phyloP scores from a whole-genome alignment of 805 yeast species.

The Pichia membranifaciens region DNA sequence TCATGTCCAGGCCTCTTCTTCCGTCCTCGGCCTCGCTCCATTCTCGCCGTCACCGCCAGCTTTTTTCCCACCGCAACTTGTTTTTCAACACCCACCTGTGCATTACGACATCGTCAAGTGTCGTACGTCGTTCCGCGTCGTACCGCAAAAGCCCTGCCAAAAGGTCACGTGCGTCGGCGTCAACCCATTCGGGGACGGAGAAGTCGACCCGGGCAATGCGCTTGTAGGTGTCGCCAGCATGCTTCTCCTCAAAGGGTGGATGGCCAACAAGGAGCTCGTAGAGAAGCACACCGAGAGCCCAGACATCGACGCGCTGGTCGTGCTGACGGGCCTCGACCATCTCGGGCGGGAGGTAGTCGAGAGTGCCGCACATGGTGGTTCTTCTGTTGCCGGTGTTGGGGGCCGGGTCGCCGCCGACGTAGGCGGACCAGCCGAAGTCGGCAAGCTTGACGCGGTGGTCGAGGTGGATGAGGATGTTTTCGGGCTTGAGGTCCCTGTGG shows the following conservation, averaged over 20 bases:
- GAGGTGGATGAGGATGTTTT: conserved; percentile 74
- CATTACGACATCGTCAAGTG: conserved; percentile 50
- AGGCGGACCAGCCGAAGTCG: conserved; percentile 95
- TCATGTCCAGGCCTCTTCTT: not conserved
- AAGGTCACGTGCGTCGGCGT: conserved; percentile 71
- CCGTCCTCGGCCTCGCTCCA: not conserved
- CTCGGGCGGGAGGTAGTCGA: conserved; percentile 94
- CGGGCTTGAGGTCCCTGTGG: conserved; percentile 93
- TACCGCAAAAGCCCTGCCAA: conserved; percentile 58
- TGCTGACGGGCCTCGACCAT: conserved; percentile 82
- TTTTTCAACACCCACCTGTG: conserved; percentile 86
- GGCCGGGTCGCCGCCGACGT: conserved; percentile 26
- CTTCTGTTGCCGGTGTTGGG: conserved; percentile 25
- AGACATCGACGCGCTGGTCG: conserved; percentile 73
- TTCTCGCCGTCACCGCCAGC: not conserved
- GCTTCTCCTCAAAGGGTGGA: conserved; percentile 88
- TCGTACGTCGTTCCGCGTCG: conserved; percentile 46
- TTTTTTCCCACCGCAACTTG: conserved; percentile 48
- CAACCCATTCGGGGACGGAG: conserved; percentile 62
- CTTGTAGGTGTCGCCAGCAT: conserved; percentile 69
- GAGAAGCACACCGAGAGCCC: conserved; percentile 88
- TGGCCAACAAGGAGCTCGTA: conserved; percentile 82
- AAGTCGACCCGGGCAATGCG: conserved; percentile 76
- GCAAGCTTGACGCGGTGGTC: conserved; percentile 50
- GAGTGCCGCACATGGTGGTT: conserved; percentile 87